Evolutionary conservation across 768 basidiomycete genomes (phyloP), one percentile per base, ranked within the genome.

Genomic region (Phanerodontia chrysosporium): DNA sequence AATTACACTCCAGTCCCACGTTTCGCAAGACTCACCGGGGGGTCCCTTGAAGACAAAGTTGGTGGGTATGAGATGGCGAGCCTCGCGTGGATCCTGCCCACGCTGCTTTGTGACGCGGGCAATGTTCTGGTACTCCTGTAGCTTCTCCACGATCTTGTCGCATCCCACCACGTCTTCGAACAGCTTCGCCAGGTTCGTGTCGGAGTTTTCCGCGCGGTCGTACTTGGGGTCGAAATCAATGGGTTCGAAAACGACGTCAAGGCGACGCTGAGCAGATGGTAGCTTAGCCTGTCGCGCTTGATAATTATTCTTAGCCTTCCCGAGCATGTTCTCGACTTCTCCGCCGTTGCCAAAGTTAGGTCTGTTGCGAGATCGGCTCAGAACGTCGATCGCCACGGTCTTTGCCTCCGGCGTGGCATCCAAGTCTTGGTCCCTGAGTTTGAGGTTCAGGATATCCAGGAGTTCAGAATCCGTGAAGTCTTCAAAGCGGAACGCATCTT

Each of bases 1-100:
- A 9, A 14, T 18, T 21, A 27, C 14, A 25, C 46, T 12, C 14
- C 30, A 10, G 24, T 1, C 10, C 1, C 25, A 29, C 4, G n/a
- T 5, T 12, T 49, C 1, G 8, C 21, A 36, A 46, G 0, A n/a
- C 75, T 64, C 65, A 85, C 82, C 86, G 59, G 87, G 87, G 5
- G 87, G 87, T 0, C 87, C 87, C 63, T 84, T 87, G 76, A 89
- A 88, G 1, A 89, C 71, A 53, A 87, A 89, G 39, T 76, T 76
- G 21, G 70, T 86, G 0, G 87, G 86, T 42, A 88, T 79, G 16
- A 76, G 73, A n/a, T 78, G 73, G 3, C 79, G 75, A n/a, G 76
- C 70, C n/a, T 78, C 74, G 2, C 79, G 74, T 21, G 75, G 69
- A 58, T 85, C 78, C 35, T 74, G 66, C 2, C 75, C 75, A 29